A percentile compares a stretch with the other conserved stretches of the same genome.
Conservation (phyloP, 208 protist species). For the Porcisia deanei region DNA sequence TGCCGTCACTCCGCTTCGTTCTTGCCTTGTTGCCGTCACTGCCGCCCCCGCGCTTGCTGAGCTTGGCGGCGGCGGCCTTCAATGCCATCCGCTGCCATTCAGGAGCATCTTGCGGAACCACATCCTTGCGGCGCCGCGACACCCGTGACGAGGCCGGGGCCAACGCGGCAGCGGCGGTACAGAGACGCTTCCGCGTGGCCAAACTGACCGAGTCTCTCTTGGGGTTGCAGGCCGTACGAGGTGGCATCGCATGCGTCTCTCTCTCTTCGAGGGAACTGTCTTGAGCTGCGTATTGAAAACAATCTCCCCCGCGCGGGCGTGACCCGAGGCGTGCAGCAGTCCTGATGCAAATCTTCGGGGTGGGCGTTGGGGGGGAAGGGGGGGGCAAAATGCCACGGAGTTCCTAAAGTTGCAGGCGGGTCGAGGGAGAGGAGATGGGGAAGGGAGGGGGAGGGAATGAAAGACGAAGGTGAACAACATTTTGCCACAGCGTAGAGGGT, state of each 20-base stretch:
- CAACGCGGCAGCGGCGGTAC: neutral
- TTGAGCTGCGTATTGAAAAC: neutral
- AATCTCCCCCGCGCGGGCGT: neutral
- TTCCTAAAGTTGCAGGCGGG: neutral
- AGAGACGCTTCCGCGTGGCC: constrained; percentile 24
- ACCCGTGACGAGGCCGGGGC: constrained; percentile 22
- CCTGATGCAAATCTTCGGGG: neutral
- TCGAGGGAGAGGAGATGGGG: neutral
- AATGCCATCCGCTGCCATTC: constrained; percentile 37
- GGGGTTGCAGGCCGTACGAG: constrained; percentile 9
- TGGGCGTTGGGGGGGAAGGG: neutral
- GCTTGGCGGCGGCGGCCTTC: constrained; percentile 17
- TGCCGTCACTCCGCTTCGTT: neutral
- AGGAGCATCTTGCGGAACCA: constrained; percentile 31
- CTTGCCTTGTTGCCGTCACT: neutral
- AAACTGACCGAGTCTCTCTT: constrained; percentile 24
- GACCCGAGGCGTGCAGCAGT: neutral
- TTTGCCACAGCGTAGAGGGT: neutral
- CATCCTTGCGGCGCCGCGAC: constrained; percentile 20
- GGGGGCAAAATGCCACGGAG: neutral
- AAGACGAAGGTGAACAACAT: neutral
- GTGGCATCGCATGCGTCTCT: constrained; percentile 14
- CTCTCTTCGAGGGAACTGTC: neutral
- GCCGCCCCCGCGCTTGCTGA: constrained; percentile 7
- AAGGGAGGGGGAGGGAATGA: neutral